Conservation (phyloP, 2,329 filamentous ascomycete species). For the Fusarium heterosporum region DNA sequence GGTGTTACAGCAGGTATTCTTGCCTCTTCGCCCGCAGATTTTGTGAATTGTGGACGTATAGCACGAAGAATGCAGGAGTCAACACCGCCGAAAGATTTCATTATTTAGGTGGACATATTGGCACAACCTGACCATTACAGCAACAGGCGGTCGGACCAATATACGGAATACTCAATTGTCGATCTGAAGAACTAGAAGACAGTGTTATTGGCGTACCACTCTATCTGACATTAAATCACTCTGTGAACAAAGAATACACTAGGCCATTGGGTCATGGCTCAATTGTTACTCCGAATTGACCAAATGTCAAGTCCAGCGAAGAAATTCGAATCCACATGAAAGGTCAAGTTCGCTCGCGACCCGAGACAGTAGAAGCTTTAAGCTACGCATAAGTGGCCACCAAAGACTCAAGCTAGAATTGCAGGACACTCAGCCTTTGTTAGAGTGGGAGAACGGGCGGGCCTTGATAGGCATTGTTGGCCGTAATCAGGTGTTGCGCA, state of each 20-base stretch:
- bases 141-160: no score
- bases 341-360: rapidly evolving
- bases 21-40: slow-evolving; percentile 2
- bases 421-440: background rate
- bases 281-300: rapidly evolving
- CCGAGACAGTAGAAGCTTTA: background rate
- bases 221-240: background rate
- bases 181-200: background rate
- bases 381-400: background rate
- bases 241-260: background rate
- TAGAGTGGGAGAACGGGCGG: background rate
- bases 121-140: background rate
- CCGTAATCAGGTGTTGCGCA: no score
- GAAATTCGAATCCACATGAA: background rate
- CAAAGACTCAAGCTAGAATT: background rate
- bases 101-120: slow-evolving; percentile 4
- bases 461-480: no score
- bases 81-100: background rate
- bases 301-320: rapidly evolving
- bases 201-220: background rate
- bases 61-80: background rate
- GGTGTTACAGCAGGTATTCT: background rate
- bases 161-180: background rate
- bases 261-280: background rate
- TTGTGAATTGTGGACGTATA: background rate